A percentile compares a stretch with the other conserved stretches of the same genome.
phyloP scores from a whole-genome alignment of 2,329 filamentous ascomycete genomes.

The Pyricularia grisea region DNA sequence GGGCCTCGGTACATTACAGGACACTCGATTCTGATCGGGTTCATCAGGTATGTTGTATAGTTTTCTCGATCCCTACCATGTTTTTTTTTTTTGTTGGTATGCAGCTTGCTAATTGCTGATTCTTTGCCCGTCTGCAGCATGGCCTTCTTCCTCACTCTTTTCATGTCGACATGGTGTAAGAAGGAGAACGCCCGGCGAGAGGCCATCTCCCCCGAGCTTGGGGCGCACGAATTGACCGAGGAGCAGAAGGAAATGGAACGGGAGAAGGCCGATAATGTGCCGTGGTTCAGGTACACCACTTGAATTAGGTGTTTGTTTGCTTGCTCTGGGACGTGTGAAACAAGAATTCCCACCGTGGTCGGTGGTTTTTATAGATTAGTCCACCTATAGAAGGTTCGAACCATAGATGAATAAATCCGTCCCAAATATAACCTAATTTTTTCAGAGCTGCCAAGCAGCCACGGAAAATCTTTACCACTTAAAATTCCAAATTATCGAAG shows the following conservation, averaged over 20 bases:
- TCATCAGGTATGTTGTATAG: constrained; percentile 6
- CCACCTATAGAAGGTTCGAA: no score
- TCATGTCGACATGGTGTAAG: constrained; percentile 21
- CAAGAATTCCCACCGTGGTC: neutral
- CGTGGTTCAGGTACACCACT: constrained; percentile 19
- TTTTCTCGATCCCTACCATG: neutral
- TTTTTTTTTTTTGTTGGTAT: neutral
- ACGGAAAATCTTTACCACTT: no score
- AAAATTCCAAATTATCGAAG: no score
- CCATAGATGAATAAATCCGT: no score
- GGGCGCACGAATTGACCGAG: constrained; percentile 13
- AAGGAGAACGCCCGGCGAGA: constrained; percentile 21
- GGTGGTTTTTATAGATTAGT: no score
- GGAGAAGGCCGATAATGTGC: constrained; percentile 20
- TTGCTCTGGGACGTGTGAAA: neutral
- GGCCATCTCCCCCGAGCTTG: constrained; percentile 8
- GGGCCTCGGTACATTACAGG: constrained; percentile 12
- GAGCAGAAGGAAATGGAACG: constrained; percentile 19
- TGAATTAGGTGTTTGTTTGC: neutral
- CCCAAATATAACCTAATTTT: no score
- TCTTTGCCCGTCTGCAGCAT: constrained; percentile 9
- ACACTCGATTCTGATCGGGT: constrained; percentile 13
- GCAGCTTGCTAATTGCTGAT: neutral
- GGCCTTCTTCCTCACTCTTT: constrained; percentile 20
- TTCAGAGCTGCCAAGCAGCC: no score